Conservation (phyloP, 768 basidiomycete species). For the Leucosporidium scottii region DNA sequence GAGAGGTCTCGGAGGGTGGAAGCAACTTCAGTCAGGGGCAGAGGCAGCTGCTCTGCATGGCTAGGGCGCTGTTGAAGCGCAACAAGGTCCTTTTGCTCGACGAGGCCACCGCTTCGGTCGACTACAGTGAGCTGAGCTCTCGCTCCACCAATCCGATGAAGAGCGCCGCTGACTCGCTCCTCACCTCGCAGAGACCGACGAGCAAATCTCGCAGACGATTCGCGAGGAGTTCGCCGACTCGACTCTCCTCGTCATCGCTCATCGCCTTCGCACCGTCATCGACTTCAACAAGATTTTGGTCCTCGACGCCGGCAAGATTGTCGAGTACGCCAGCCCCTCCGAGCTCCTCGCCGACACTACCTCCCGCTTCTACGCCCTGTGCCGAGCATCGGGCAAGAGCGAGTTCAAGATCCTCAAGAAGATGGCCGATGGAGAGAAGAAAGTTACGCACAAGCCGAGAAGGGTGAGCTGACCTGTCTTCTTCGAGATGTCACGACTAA, state of each 20-base stretch:
- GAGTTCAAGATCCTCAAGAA: slow-evolving; percentile 24
- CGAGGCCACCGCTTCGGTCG: slow-evolving; percentile 39
- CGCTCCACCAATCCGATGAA: neutral
- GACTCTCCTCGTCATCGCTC: slow-evolving; percentile 36
- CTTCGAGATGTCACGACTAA: no score
- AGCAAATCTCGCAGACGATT: slow-evolving; percentile 33
- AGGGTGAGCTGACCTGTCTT: no score
- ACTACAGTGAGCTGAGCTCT: slow-evolving; percentile 61
- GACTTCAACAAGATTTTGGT: slow-evolving; percentile 35
- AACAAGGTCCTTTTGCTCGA: slow-evolving; percentile 29
- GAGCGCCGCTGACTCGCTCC: no score
- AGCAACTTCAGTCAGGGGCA: slow-evolving; percentile 89
- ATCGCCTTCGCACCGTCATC: slow-evolving; percentile 35
- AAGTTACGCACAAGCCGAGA: slow-evolving; percentile 23
- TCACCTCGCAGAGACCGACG: slow-evolving; percentile 18
- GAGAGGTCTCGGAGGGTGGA: slow-evolving; percentile 28
- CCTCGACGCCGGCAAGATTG: slow-evolving; percentile 32
- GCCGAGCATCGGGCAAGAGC: slow-evolving; percentile 27
- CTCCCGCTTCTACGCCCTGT: slow-evolving; percentile 34
- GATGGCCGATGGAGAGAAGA: slow-evolving; percentile 17
- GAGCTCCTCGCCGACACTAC: slow-evolving; percentile 32
- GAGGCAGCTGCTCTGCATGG: slow-evolving; percentile 52
- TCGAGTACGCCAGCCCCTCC: slow-evolving; percentile 35
- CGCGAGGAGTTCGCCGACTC: slow-evolving; percentile 33
- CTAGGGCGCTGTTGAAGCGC: slow-evolving; percentile 36